Base-by-base conservation (phyloP, 345 rosid genomes). In the Pseudoturritis turrita region DNA sequence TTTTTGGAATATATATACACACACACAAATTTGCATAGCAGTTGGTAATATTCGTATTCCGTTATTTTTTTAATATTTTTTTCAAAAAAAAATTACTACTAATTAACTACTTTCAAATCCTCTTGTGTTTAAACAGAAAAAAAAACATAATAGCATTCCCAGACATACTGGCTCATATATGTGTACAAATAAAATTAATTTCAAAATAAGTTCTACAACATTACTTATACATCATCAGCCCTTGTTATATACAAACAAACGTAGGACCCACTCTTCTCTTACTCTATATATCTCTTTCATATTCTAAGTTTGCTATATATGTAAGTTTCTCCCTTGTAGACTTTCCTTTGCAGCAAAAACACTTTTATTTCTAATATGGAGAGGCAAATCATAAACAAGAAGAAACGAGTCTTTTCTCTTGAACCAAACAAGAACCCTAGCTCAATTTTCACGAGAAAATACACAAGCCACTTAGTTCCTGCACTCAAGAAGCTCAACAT, bases 401-500 rank as follows among this genome's bases (percentile, higher is more conserved):
- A 77, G 37, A 76, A 70, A 49, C 68, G 82, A 51, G 54, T 73
- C 22, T 73, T 66, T 77, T 77, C 81, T 54, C 29, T 35, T 31
- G 78, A 83, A 61, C 80, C 79, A 60, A 65, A 60, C 23, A 64
- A 74, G 36, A 59, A 43, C 21, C 68, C 55, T 61, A 40, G 61
- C 7, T 56, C 61, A 13, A 40, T 23, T 44, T 83, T 81, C 43
- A 70, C 62, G 8, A 78, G 74, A 41, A 81, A 63, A 60, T 83
- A 81, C 67, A 72, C 53, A 50, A 82, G 69, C 44, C 65, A 71
- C 70, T 80, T 82, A 23, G 57, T 79, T 40, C 84, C 83, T 33
- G 76, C 78, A 43, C 78, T 83, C 36, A 59, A 59, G 77, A 79
- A 68, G 74, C 82, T 81, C 69, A 71, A 58, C 18, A 77, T 51